Conservation (phyloP, 139 green algal species). For the Chlorella sp. region DNA sequence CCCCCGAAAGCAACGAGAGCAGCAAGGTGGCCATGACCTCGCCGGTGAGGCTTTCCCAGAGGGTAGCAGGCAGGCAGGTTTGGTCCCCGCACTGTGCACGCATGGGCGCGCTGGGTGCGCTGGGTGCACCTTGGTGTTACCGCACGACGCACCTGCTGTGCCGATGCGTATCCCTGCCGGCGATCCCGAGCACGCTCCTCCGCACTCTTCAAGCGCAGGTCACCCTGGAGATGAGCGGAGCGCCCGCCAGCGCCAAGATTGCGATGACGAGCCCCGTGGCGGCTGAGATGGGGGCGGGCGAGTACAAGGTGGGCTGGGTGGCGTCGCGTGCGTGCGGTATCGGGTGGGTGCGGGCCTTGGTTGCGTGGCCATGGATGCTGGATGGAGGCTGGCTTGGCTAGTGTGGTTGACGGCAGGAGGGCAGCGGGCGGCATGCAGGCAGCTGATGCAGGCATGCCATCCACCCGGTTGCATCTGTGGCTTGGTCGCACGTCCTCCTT, state of each 20-base stretch:
- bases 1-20: background rate
- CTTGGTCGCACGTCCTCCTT: background rate
- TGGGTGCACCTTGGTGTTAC: too few species aligned
- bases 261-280: slow-evolving; percentile 48
- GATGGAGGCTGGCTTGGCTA: background rate
- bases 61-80: too few species aligned
- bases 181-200: too few species aligned
- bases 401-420: background rate
- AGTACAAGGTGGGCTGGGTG: background rate
- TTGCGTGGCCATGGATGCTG: background rate
- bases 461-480: background rate
- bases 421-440: too few species aligned
- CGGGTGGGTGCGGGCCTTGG: too few species aligned
- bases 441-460: too few species aligned
- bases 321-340: too few species aligned
- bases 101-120: too few species aligned
- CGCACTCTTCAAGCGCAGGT: too few species aligned
- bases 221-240: slow-evolving; percentile 41
- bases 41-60: slow-evolving; percentile 37
- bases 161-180: too few species aligned
- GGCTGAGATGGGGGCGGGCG: slow-evolving; percentile 24
- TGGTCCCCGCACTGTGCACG: too few species aligned
- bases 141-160: too few species aligned
- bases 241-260: slow-evolving; percentile 32
- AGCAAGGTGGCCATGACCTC: slow-evolving; percentile 70